A percentile compares a stretch with the other conserved stretches of the same genome.
phyloP scores from a whole-genome alignment of 2,329 filamentous ascomycete genomes.

The Metarhizium humberi region DNA sequence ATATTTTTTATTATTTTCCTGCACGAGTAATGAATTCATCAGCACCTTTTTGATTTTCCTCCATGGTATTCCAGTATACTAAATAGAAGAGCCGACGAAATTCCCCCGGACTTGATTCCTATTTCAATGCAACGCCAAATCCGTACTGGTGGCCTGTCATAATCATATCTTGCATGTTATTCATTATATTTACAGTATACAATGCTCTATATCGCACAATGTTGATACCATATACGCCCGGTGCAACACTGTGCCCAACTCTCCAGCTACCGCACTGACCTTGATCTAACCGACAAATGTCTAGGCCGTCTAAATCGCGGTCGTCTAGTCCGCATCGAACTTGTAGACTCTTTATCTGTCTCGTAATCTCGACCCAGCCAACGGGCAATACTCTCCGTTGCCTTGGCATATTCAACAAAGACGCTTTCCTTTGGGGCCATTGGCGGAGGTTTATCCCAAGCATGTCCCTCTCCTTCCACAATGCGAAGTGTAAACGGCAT shows the following conservation, averaged over 20 bases:
- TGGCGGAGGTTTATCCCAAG: conserved; percentile 39
- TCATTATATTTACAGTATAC: not conserved
- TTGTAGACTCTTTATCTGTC: conserved; percentile 25
- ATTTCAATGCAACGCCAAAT: not conserved
- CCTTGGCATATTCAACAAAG: conserved; percentile 34
- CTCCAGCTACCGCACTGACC: conserved; percentile 18
- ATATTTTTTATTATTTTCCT: not conserved
- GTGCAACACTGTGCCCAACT: not conserved
- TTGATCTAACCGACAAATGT: conserved; percentile 21
- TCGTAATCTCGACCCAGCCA: conserved; percentile 32
- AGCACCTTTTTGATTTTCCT: not conserved
- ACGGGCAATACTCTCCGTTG: conserved; percentile 28
- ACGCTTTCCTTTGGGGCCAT: conserved; percentile 34
- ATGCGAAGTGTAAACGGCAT: conserved; percentile 30
- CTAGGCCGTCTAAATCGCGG: conserved; percentile 21
- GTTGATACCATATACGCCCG: not conserved
- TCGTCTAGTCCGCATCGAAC: conserved; percentile 24
- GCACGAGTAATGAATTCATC: not conserved
- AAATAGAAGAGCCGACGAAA: too few species aligned
- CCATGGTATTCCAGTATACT: too few species aligned
- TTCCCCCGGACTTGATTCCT: not conserved
- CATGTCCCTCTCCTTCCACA: conserved; percentile 36
- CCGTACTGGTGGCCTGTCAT: not conserved
- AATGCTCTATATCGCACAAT: not conserved
- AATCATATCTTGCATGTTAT: not conserved